Evolutionary conservation across 2,329 filamentous ascomycete species (phyloP).

Genomic region (Fonsecaea nubica): DNA sequence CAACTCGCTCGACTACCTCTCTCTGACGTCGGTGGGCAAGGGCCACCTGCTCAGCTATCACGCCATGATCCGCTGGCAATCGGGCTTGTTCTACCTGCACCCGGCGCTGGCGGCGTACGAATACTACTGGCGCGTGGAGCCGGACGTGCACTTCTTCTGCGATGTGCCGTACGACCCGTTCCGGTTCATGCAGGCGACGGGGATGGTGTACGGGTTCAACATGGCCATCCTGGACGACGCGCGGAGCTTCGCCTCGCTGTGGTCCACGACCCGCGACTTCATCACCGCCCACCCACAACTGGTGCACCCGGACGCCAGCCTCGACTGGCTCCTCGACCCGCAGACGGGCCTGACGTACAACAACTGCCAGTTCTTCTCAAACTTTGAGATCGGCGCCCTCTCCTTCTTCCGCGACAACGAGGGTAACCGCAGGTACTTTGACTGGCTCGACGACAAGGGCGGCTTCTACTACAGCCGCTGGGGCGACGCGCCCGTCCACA

Average conservation of each 20-base stretch:
- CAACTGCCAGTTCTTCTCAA: constrained; percentile 59
- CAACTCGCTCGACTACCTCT: constrained; percentile 46
- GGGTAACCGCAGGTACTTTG: constrained; percentile 55
- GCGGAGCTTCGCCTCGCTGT: constrained; percentile 54
- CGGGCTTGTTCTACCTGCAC: constrained; percentile 50
- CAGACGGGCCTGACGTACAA: constrained; percentile 49
- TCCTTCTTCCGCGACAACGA: constrained; percentile 57
- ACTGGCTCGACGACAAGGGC: constrained; percentile 57
- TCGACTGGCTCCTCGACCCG: constrained; percentile 57
- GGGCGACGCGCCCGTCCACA: constrained; percentile 60
- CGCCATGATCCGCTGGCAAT: constrained; percentile 51
- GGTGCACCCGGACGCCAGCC: constrained; percentile 57
- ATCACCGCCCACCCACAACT: constrained; percentile 54
- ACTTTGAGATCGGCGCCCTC: constrained; percentile 60
- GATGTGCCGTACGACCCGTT: constrained; percentile 53
- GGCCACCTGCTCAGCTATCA: constrained; percentile 47
- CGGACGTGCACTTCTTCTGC: constrained; percentile 64
- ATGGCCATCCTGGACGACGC: constrained; percentile 57
- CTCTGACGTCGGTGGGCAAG: constrained; percentile 46
- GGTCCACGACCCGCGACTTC: constrained; percentile 56
- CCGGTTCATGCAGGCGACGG: constrained; percentile 45
- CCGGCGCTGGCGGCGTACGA: constrained; percentile 56
- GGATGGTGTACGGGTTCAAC: constrained; percentile 58
- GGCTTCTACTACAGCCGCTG: constrained; percentile 58
- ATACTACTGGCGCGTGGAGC: constrained; percentile 68